Base-by-base conservation (phyloP, 2,329 filamentous ascomycete genomes). In the Alternaria alternata region DNA sequence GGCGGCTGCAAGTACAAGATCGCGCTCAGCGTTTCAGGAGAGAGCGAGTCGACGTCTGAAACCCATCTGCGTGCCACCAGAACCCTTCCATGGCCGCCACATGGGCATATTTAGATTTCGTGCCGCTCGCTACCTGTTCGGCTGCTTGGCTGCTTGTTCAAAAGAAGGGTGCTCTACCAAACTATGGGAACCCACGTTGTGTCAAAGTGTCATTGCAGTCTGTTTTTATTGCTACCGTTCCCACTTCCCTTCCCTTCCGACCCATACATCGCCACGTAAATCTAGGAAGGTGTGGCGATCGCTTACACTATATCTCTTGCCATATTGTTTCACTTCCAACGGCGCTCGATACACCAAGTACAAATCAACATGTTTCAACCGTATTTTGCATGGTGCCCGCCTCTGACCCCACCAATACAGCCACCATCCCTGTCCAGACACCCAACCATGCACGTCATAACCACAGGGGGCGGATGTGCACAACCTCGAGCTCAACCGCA, bases 21-120 rank as follows among this genome's bases (percentile, higher is more conserved):
- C 51, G 58, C 55, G n/a, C 34, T 59, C 55, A 69, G 65, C 64
- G 74, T 77, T 77, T 77, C 74, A 77, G 67, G 41, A 43, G 38
- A 41, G 62, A 66, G 48, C 63, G 68, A 65, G 61, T 53, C 49
- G 42, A 54, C 51, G 47, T 61, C 68, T 75, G 74, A 76, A 75
- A 75, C 74, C 36, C 66, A 55, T 55, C 65, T 46, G 57, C 44
- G 63, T 66, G 62, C 64, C 71, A 67, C 66, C 60, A 63, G 32
- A 57, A 62, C 63, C 47, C 56, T 66, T 64, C 59, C 55, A 62
- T 61, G 59, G 54, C 66, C 59, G 61, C 64, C 65, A 60, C 64
- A 54, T 57, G 47, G 49, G 59, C 60, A 26, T 30, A 32, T 51
- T 34, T 22, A 43, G 51, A 52, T 56, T 32, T 39, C 41, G 47